Conservation (phyloP, 1,284 basidiomycete species). For the Neonothopanus nambi region DNA sequence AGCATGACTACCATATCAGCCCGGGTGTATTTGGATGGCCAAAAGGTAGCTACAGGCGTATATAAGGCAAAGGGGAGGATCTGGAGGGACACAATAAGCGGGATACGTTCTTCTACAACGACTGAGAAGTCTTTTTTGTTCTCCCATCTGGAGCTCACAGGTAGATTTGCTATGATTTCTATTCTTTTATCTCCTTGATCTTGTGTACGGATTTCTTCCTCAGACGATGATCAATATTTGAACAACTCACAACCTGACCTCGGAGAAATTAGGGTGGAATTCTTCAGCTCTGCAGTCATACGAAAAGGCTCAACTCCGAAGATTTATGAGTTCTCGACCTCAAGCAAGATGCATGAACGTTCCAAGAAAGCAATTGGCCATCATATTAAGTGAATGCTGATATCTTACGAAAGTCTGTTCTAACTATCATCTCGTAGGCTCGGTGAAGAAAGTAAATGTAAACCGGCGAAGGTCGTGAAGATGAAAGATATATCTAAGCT, state of each 20-base stretch:
- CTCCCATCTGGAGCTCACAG: constrained; percentile 31
- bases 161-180: constrained; percentile 24
- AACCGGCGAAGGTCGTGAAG: no score
- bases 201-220: constrained; percentile 7
- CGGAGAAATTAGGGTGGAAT: constrained; percentile 18
- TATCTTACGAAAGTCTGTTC: no score
- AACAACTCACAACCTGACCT: constrained; percentile 19
- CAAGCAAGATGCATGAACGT: constrained; percentile 34
- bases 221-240: constrained; percentile 33
- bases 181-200: background rate
- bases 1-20: background rate
- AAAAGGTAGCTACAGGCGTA: background rate
- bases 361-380: constrained; percentile 39
- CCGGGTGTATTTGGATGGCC: background rate
- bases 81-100: constrained; percentile 10
- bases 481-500: no score
- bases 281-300: background rate
- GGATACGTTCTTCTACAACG: constrained; percentile 22
- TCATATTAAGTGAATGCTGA: constrained; percentile 30
- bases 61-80: background rate
- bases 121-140: constrained; percentile 22
- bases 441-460: no score
- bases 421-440: no score
- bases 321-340: constrained; percentile 7
- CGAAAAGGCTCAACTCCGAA: background rate